These are phyloP conservation scores for Solanum aculeatissimum DNA, from an alignment of 305 asterid genomes.

Conservation along the genomic window DNA sequence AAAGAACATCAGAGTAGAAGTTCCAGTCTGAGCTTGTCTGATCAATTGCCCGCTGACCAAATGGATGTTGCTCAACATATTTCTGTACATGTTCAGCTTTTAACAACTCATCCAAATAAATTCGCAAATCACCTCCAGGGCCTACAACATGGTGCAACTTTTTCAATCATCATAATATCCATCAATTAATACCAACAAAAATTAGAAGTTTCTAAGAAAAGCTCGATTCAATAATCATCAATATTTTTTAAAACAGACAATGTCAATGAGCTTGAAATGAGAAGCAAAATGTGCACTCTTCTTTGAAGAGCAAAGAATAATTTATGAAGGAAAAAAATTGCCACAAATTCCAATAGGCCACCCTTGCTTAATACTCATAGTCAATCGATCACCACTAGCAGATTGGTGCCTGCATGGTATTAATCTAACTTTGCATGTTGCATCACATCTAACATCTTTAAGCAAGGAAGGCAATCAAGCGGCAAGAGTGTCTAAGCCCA, in stretches of 20 bases:
- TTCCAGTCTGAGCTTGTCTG: slow-evolving; percentile 44
- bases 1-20: slow-evolving; percentile 56
- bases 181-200: not conserved
- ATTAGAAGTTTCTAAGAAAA: not conserved
- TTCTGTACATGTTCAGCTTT: slow-evolving; percentile 37
- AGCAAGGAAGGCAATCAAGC: not conserved
- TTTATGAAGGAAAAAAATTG: not conserved
- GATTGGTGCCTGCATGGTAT: not conserved
- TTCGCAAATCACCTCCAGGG: slow-evolving; percentile 70
- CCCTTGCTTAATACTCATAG: not conserved
- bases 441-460: not conserved
- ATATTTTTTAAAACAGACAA: not conserved
- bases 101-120: slow-evolving; percentile 63
- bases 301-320: not conserved
- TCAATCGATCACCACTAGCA: not conserved
- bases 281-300: not conserved
- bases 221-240: not conserved
- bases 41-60: slow-evolving; percentile 69
- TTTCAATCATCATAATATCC: not conserved
- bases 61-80: slow-evolving; percentile 64
- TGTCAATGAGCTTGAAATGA: not conserved
- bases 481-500: not conserved
- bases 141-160: slow-evolving; percentile 30
- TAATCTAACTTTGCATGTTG: not conserved
- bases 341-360: not conserved